These are phyloP conservation scores for Notholithocarpus densiflorus DNA, from an alignment of 306 rosid species.

Conservation along the genomic window DNA sequence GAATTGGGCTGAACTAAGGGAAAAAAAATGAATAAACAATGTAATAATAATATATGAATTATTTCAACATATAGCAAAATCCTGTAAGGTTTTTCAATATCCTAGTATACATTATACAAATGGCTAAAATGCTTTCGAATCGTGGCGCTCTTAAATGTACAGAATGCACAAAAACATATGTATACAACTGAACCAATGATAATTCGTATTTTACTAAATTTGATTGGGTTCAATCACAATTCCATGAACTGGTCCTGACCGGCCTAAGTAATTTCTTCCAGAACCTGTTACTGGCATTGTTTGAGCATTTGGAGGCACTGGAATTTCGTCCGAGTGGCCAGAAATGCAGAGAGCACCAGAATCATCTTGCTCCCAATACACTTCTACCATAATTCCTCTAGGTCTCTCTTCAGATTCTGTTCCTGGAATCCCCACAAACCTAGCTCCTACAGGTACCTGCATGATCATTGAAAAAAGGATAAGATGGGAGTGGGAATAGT, in stretches of 20 bases:
- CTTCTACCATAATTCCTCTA: constrained; percentile 78
- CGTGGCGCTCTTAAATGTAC: background rate
- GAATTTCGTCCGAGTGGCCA: constrained; percentile 56
- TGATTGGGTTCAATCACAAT: constrained; percentile 52
- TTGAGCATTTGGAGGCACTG: constrained; percentile 39
- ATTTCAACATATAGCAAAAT: background rate
- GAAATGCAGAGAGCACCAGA: constrained; percentile 64
- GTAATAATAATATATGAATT: background rate
- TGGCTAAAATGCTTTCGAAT: background rate
- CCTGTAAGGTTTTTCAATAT: background rate
- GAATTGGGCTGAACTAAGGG: too few species aligned
- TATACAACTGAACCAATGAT: constrained; percentile 16
- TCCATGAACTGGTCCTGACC: constrained; percentile 37
- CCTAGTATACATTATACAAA: background rate
- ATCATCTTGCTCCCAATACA: constrained; percentile 85
- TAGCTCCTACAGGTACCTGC: constrained; percentile 79
- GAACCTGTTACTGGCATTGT: constrained; percentile 27
- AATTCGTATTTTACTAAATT: constrained; percentile 19
- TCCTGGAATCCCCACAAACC: constrained; percentile 77
- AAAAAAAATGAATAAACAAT: background rate
- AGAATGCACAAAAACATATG: background rate
- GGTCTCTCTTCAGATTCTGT: constrained; percentile 60
- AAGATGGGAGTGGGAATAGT: constrained; percentile 10
- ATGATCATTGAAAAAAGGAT: constrained; percentile 3
- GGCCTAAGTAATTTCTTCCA: constrained; percentile 15